Percentiles rank a stretch among this genome's conserved stretches.
Conservation (phyloP, 208 protist species). For the Leishmania martiniquensis region DNA sequence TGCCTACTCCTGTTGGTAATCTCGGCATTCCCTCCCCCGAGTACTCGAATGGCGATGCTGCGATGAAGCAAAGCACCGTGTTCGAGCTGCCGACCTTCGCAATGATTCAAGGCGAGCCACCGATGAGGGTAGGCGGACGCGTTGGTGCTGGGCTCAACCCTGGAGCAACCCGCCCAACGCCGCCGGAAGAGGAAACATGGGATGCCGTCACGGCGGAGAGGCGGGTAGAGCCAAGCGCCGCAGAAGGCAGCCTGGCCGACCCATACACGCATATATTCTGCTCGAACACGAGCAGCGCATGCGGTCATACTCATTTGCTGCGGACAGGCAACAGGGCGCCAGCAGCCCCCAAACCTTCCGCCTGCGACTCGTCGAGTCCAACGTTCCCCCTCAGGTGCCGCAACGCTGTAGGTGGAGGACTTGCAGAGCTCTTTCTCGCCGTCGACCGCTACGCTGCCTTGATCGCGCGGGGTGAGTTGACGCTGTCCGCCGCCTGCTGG, state of each 20-base stretch:
- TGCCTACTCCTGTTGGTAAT: conserved; percentile 8
- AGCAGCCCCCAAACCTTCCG: not conserved
- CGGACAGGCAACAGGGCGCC: not conserved
- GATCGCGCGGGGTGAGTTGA: conserved; percentile 57
- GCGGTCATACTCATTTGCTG: not conserved
- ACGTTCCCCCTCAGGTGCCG: conserved; percentile 11
- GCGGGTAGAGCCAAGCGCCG: no score
- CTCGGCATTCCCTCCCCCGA: not conserved
- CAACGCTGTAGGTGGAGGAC: conserved; percentile 61
- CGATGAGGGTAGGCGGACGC: not conserved
- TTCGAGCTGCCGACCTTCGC: not conserved
- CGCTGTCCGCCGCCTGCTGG: conserved; percentile 70
- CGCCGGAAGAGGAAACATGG: conserved; percentile 12
- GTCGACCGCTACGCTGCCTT: conserved; percentile 74
- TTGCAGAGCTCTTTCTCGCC: conserved; percentile 62
- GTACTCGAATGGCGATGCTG: not conserved
- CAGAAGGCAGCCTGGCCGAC: not conserved
- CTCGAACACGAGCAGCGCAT: not conserved
- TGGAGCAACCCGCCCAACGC: not conserved
- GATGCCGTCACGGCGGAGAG: conserved; percentile 9
- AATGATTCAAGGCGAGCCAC: not conserved
- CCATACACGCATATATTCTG: conserved; percentile 4
- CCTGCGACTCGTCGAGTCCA: not conserved
- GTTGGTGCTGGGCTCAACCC: not conserved
- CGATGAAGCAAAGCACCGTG: not conserved